These are phyloP conservation scores for Camelina hispida DNA, from an alignment of 345 rosid species.

Conservation along the genomic window DNA sequence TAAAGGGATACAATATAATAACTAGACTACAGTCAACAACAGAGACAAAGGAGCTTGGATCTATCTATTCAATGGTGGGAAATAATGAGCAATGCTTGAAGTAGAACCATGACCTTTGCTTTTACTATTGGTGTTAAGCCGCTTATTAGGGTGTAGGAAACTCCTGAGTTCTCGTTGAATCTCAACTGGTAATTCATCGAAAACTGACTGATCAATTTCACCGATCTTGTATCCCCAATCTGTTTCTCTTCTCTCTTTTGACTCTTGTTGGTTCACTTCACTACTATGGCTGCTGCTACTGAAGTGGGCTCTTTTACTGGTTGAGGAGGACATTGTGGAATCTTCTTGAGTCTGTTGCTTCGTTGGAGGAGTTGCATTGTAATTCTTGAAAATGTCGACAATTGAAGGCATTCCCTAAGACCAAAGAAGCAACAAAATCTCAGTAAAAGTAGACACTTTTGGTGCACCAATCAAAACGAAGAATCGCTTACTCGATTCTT, in stretches of 20 bases:
- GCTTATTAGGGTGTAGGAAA: constrained; percentile 64
- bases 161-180: constrained; percentile 69
- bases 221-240: constrained; percentile 59
- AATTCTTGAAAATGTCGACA: constrained; percentile 63
- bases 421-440: constrained; percentile 9
- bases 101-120: constrained; percentile 45
- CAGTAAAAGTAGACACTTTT: constrained; percentile 7
- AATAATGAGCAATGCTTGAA: constrained; percentile 72
- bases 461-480: neutral
- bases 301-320: constrained; percentile 23
- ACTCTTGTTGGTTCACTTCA: constrained; percentile 44
- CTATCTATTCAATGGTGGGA: constrained; percentile 50
- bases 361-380: constrained; percentile 43
- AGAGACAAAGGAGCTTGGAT: neutral
- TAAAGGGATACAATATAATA: too few relatives aligned
- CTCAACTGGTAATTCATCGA: constrained; percentile 69
- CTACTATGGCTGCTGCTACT: constrained; percentile 12
- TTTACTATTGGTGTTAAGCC: constrained; percentile 44
- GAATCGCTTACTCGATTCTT: constrained; percentile 46
- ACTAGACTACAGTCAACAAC: too few relatives aligned
- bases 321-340: constrained; percentile 24
- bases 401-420: constrained; percentile 75
- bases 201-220: constrained; percentile 79
- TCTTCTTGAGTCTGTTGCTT: constrained; percentile 46
- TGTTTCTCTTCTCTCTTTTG: constrained; percentile 50